phyloP scores from a whole-genome alignment of 331 rosid species.

The Malus hybrid region DNA sequence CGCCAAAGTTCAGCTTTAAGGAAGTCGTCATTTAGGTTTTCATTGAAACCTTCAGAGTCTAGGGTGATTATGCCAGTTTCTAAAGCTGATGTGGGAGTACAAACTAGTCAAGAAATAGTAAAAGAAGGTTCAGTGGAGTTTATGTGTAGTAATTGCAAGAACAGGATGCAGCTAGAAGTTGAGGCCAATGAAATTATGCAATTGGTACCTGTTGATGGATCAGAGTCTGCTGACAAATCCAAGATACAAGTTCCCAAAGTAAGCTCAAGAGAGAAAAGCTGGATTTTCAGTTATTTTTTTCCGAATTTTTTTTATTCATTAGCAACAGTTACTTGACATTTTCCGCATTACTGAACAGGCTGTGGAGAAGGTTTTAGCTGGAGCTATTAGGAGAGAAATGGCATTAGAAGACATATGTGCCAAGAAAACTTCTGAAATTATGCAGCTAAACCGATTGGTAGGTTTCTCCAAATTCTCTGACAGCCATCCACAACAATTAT shows the following conservation, averaged over 20 bases:
- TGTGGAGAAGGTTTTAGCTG: conserved; percentile 90
- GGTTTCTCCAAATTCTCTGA: conserved; percentile 16
- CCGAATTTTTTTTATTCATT: not conserved
- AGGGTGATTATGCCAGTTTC: conserved; percentile 36
- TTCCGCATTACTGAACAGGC: conserved; percentile 36
- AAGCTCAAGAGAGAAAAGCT: conserved; percentile 23
- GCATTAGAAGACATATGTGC: conserved; percentile 87
- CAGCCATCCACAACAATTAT: not conserved
- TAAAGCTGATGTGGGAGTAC: conserved; percentile 74
- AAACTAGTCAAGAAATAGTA: conserved; percentile 41
- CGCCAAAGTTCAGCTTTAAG: conserved; percentile 61
- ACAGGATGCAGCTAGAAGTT: conserved; percentile 41
- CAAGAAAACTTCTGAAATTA: conserved; percentile 68
- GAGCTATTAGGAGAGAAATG: conserved; percentile 96
- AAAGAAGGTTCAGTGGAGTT: conserved; percentile 40
- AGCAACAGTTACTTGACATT: not conserved
- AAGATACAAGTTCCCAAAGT: conserved; percentile 79
- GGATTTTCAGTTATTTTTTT: conserved; percentile 14
- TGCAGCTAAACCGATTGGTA: conserved; percentile 93
- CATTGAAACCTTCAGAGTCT: conserved; percentile 62
- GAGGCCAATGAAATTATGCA: conserved; percentile 50
- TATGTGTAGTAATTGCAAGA: conserved; percentile 63
- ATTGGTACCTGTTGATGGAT: conserved; percentile 60
- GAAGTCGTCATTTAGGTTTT: conserved; percentile 65
- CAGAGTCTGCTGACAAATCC: conserved; percentile 57